These are phyloP conservation scores for Glomus cerebriforme DNA, from an alignment of 192 early-diverging fungal genomes.

Conservation along the genomic window DNA sequence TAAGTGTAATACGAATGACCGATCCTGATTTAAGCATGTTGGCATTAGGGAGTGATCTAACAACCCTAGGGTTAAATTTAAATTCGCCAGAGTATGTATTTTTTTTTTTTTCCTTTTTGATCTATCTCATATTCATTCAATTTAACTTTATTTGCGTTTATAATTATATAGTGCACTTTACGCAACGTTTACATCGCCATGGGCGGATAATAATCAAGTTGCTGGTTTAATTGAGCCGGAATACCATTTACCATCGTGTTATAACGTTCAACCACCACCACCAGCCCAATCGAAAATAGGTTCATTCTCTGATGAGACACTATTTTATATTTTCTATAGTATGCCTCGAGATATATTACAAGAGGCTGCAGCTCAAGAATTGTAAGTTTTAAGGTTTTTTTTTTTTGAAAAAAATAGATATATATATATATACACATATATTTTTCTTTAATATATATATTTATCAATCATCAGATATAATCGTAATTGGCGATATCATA, in stretches of 20 bases:
- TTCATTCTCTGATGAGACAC: constrained; percentile 84
- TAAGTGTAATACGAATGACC: constrained; percentile 78
- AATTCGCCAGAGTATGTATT: constrained; percentile 68
- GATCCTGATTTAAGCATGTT: constrained; percentile 79
- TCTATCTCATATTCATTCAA: not conserved
- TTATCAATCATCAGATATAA: constrained; percentile 51
- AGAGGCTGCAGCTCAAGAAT: constrained; percentile 92
- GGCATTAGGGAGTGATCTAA: constrained; percentile 88
- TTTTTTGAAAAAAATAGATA: no score
- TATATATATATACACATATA: no score
- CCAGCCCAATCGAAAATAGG: constrained; percentile 72
- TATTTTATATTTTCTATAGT: constrained; percentile 98
- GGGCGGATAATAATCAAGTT: constrained; percentile 71
- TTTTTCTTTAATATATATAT: not conserved
- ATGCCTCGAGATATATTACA: constrained; percentile 91
- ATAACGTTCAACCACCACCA: constrained; percentile 73
- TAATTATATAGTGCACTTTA: constrained; percentile 64
- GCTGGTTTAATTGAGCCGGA: constrained; percentile 77
- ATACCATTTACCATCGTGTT: constrained; percentile 84
- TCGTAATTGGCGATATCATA: constrained; percentile 97
- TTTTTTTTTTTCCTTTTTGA: not conserved
- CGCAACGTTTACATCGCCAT: constrained; percentile 88
- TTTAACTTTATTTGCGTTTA: not conserved
- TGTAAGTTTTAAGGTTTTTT: constrained; percentile 50
- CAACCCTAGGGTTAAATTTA: constrained; percentile 78